These are phyloP conservation scores for Wickerhamomyces kurtzmanii DNA, from an alignment of 805 yeast genomes.

Conservation along the genomic window DNA sequence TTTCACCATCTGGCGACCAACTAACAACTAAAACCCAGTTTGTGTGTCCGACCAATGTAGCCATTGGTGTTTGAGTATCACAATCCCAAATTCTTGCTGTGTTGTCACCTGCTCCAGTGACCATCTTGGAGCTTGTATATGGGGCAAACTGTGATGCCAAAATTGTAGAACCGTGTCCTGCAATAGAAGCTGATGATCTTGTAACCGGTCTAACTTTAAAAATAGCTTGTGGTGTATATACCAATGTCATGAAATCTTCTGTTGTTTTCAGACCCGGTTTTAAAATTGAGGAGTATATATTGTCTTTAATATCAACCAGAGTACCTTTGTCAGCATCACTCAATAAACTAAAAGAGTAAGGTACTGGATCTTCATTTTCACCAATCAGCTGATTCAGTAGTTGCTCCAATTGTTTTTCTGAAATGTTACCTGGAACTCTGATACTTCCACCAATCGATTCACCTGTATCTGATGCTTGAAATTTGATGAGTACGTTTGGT, in stretches of 20 bases:
- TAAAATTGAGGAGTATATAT: slow-evolving; percentile 69
- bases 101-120: slow-evolving; percentile 93
- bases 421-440: slow-evolving; percentile 85
- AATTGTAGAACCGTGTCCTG: slow-evolving; percentile 94
- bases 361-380: slow-evolving; percentile 72
- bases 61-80: slow-evolving; percentile 83
- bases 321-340: slow-evolving; percentile 28
- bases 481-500: slow-evolving; percentile 80
- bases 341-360: slow-evolving; percentile 74
- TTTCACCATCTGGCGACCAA: slow-evolving; percentile 87
- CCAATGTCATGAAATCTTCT: slow-evolving; percentile 85
- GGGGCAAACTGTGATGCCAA: slow-evolving; percentile 93
- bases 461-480: slow-evolving; percentile 91
- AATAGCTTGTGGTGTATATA: slow-evolving; percentile 90
- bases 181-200: slow-evolving; percentile 81
- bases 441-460: slow-evolving; percentile 75
- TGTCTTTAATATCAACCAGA: slow-evolving; percentile 65
- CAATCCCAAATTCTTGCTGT: slow-evolving; percentile 98
- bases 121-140: slow-evolving; percentile 71
- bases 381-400: slow-evolving; percentile 72
- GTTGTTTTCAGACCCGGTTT: slow-evolving; percentile 84
- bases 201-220: slow-evolving; percentile 90
- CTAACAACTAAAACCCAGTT: slow-evolving; percentile 92
- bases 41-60: slow-evolving; percentile 72
- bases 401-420: slow-evolving; percentile 81